Base-by-base conservation (phyloP, 2,329 filamentous ascomycete genomes). In the Neofusicoccum laricinum region DNA sequence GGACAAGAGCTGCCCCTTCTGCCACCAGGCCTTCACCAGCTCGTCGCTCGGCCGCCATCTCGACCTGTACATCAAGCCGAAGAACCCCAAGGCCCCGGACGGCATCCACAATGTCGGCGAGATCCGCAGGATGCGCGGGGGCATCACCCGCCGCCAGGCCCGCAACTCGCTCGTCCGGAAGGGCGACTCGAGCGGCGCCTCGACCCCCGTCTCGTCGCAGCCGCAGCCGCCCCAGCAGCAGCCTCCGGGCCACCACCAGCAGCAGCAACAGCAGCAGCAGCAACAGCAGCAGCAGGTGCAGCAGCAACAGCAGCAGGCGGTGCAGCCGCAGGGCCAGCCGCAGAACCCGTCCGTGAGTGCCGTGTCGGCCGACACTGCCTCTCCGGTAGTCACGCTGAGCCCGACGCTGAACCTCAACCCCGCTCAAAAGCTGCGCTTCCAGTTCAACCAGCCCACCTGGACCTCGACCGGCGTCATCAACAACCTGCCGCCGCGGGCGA, bases 1-100 rank as follows among this genome's bases (percentile, higher is more conserved):
- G 78, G 93, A 98, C 80, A 92, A 91, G 74, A 88, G 84, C 68
- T 97, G 94, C 76, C 91, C 89, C 40, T 98, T 92, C 80, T 98
- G 94, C 77, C 84, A 88, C 51, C 92, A 97, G 76, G 84, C 90
- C 6, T 98, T 97, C 75, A 97, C 94, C 15, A 97, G 93, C 1
- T 97, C 93, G 15, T 96, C 92, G 2, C 86, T 98, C 61, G 94
- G 94, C 57, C 90, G 94, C 50, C 94, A 98, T 78, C 88, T 97
- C 69, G 94, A 98, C 76, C 86, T 97, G 43, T 97, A 96, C 77
- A 93, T 97, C 72, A 93, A 93, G 73, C 90, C 93, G 65, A 96
- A 93, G 80, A 97, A 97, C 76, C 92, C 94, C 1, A 95, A 93
- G 77, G 85, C 89, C 1, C 81, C 90, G 6, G 94, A 98, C 78